Base-by-base conservation (phyloP, 2,329 filamentous ascomycete species). In the Nothophaeocryptopus gaeumannii region DNA sequence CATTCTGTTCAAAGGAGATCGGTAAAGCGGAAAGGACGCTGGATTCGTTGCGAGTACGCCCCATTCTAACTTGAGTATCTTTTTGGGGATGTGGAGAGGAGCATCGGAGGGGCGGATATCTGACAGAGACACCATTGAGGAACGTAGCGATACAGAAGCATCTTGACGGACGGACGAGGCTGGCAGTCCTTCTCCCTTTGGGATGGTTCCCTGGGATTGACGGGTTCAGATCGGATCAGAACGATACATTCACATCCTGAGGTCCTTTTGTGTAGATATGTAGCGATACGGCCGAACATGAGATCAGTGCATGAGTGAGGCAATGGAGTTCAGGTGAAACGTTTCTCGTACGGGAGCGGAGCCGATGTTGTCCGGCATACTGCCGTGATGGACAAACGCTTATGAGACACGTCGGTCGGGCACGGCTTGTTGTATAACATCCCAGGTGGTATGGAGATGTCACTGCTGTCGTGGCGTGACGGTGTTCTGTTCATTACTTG, bases 41-140 rank as follows among this genome's bases (percentile, higher is more conserved):
- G 50, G 50, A 39, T 42, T 41, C 45, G 50, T 45, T 36, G 33
- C 45, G 30, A 52, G 50, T 52, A 48, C 50, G 50, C 50, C 10
- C 29, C 31, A 8, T 40, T 30, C 13, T 33, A 31, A 31, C 32
- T 30, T 39, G 16, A 38, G 39, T 20, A 31, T 43, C 7, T 26
- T 26, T 26, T 26, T 26, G 4, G 20, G 20, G 20, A 26, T 26
- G 20, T 3, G 38, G 36, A 45, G 36, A 45, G 20, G 42, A 45
- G 15, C 35, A 30, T 20, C 30, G 42, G 32, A n/a, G 42, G 16
- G 12, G 8, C 4, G 8, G 14, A n/a, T n/a, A n/a, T n/a, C n/a
- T n/a, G n/a, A n/a, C n/a, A 35, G 33, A 35, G 8, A 5, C 4
- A 14, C 3, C 12, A 43, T n/a, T 12, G 14, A n/a, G 12, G 20